These are phyloP conservation scores for Diplodia intermedia DNA, from an alignment of 2,329 filamentous ascomycete species.

Conservation along the genomic window DNA sequence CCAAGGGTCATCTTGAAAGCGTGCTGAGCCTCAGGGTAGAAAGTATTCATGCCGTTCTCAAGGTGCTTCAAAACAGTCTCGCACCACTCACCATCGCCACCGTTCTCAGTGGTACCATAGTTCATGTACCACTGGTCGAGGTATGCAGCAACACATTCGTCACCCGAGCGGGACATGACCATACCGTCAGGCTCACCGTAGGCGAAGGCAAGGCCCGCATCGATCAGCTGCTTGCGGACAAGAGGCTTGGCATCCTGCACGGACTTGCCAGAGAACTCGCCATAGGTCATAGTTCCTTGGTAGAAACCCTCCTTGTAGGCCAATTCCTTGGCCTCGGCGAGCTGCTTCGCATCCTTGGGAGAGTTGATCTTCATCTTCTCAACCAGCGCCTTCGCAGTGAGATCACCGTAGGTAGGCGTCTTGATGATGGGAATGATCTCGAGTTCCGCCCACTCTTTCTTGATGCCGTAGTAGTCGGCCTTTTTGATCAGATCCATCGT, in stretches of 20 bases:
- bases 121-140: slow-evolving; percentile 99
- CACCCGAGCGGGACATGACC: slow-evolving; percentile 86
- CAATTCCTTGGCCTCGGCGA: slow-evolving; percentile 92
- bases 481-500: slow-evolving; percentile 90
- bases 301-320: slow-evolving; percentile 99
- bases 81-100: slow-evolving; percentile 81
- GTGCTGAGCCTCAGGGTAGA: slow-evolving; percentile 64
- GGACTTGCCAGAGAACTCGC: slow-evolving; percentile 84
- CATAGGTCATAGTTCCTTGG: slow-evolving; percentile 86
- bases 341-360: slow-evolving; percentile 89
- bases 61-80: slow-evolving; percentile 61
- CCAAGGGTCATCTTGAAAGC: slow-evolving; percentile 81
- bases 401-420: slow-evolving; percentile 84
- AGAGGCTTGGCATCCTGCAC: slow-evolving; percentile 88
- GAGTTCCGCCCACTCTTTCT: slow-evolving; percentile 94
- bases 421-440: slow-evolving; percentile 79
- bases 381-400: slow-evolving; percentile 82
- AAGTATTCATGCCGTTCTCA: slow-evolving; percentile 74
- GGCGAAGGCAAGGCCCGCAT: slow-evolving; percentile 79
- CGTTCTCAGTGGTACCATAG: slow-evolving; percentile 71
- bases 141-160: slow-evolving; percentile 90
- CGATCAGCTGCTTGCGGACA: slow-evolving; percentile 78
- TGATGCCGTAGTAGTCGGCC: slow-evolving; percentile 92
- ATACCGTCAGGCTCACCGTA: slow-evolving; percentile 93
- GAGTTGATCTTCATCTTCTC: slow-evolving; percentile 96